A percentile compares a stretch with the other conserved stretches of the same genome.
Evolutionary conservation across 148 eudicot genomes (phyloP).

Genomic region (Fagopyrum tataricum): DNA sequence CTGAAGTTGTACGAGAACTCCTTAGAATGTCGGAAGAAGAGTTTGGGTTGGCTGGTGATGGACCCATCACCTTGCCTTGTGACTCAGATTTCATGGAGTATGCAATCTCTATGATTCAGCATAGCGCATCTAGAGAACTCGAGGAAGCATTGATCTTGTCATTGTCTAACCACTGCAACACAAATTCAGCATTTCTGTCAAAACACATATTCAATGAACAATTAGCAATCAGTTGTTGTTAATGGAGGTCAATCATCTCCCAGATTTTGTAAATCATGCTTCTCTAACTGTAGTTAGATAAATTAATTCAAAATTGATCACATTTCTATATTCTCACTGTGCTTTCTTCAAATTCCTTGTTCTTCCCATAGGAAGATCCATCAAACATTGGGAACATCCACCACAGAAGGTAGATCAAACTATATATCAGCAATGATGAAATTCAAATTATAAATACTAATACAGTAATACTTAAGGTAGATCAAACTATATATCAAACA

Average conservation of each 20-base stretch:
- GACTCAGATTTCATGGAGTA: conserved; percentile 12
- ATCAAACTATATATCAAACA: too few relatives aligned
- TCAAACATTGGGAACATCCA: too few relatives aligned
- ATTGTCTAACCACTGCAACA: not conserved
- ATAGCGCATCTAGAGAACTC: not conserved
- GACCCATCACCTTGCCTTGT: conserved; percentile 15
- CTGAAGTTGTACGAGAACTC: conserved; percentile 2
- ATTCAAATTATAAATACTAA: too few relatives aligned
- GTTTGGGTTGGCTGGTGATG: not conserved
- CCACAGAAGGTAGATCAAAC: too few relatives aligned
- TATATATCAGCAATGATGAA: too few relatives aligned
- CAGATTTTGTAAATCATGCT: too few relatives aligned
- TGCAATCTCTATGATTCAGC: not conserved
- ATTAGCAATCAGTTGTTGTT: not conserved
- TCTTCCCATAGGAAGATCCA: too few relatives aligned
- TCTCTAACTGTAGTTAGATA: too few relatives aligned
- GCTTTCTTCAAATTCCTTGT: too few relatives aligned
- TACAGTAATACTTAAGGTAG: too few relatives aligned
- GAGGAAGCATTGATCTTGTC: conserved; percentile 3
- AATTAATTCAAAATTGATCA: too few relatives aligned
- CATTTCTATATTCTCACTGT: too few relatives aligned
- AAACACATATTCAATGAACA: not conserved
- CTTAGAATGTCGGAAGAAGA: conserved; percentile 11
- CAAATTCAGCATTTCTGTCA: not conserved
- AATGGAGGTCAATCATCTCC: not conserved